phyloP scores from a whole-genome alignment of 768 basidiomycete species.

The Psilocybe subaeruginosa region DNA sequence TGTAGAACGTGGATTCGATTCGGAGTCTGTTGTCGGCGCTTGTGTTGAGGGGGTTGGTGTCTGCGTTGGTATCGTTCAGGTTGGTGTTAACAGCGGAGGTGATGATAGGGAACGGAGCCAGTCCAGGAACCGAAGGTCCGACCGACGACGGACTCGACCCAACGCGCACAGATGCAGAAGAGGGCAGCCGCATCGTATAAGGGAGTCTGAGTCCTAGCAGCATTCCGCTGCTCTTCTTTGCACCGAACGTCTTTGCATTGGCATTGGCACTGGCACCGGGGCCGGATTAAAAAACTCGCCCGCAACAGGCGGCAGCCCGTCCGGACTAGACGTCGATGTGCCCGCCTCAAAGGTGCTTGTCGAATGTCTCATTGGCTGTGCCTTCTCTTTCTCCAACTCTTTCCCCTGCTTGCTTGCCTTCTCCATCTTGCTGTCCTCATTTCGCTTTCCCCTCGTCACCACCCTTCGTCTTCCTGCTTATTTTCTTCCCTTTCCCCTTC shows the following conservation, averaged over 20 bases:
- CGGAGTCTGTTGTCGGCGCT: conserved; percentile 35
- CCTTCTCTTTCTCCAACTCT: conserved; percentile 12
- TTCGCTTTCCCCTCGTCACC: not conserved
- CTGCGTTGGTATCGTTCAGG: not conserved
- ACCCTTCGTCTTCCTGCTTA: conserved; percentile 34
- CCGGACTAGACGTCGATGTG: conserved; percentile 43
- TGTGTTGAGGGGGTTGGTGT: conserved; percentile 4
- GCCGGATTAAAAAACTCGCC: not conserved
- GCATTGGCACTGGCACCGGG: not conserved
- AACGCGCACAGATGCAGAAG: conserved; percentile 26
- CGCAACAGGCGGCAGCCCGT: conserved; percentile 5
- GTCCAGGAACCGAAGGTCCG: conserved; percentile 5
- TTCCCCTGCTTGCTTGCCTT: not conserved
- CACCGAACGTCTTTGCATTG: conserved; percentile 38
- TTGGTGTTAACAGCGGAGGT: too few species aligned
- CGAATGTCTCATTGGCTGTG: conserved; percentile 48
- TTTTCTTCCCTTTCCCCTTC: conserved; percentile 28
- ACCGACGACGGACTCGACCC: conserved; percentile 41
- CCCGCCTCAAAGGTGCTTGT: conserved; percentile 73
- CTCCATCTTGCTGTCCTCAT: too few species aligned
- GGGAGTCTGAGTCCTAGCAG: conserved; percentile 66
- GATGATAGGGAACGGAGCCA: not conserved
- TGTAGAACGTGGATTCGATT: conserved; percentile 36
- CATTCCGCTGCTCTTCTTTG: conserved; percentile 55
- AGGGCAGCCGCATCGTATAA: conserved; percentile 50